These are phyloP conservation scores for Hypoxylon intermedium DNA, from an alignment of 495 filamentous ascomycete genomes.

Conservation along the genomic window DNA sequence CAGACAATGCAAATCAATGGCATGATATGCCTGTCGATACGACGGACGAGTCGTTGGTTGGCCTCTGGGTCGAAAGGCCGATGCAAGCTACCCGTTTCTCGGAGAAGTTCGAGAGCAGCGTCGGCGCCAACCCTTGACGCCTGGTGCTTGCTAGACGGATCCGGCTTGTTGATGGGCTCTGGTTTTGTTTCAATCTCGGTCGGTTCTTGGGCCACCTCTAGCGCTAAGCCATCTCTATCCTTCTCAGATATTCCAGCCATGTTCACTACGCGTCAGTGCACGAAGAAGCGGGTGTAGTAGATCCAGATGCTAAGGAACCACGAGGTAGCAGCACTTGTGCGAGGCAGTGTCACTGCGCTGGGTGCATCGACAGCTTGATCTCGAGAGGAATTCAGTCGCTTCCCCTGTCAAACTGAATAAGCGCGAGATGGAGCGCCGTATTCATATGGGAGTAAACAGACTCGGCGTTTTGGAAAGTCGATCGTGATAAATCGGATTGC, in stretches of 20 bases:
- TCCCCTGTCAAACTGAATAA: no score
- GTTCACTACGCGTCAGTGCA: background rate
- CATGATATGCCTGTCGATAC: conserved; percentile 69
- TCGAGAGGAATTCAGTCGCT: no score
- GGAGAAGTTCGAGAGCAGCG: conserved; percentile 29
- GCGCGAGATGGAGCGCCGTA: no score
- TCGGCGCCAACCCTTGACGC: conserved; percentile 9
- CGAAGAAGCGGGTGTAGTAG: background rate
- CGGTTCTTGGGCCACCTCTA: background rate
- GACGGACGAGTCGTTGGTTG: conserved; percentile 58
- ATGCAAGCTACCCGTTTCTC: conserved; percentile 24
- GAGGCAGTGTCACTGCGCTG: no score
- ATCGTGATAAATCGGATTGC: conserved; percentile 6
- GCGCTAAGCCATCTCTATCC: background rate
- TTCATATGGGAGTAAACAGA: no score
- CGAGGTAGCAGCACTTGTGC: no score
- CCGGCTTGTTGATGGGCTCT: conserved; percentile 1
- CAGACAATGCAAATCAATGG: conserved; percentile 65
- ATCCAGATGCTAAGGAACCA: background rate
- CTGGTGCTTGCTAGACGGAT: background rate
- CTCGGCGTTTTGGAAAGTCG: no score
- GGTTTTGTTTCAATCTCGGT: conserved; percentile 1
- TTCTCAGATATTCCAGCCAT: conserved; percentile 20
- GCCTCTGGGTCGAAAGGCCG: conserved; percentile 40
- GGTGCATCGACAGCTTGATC: no score